Evolutionary conservation across 106 monocot species (phyloP).

Genomic region (Platanthera guangdongensis): DNA sequence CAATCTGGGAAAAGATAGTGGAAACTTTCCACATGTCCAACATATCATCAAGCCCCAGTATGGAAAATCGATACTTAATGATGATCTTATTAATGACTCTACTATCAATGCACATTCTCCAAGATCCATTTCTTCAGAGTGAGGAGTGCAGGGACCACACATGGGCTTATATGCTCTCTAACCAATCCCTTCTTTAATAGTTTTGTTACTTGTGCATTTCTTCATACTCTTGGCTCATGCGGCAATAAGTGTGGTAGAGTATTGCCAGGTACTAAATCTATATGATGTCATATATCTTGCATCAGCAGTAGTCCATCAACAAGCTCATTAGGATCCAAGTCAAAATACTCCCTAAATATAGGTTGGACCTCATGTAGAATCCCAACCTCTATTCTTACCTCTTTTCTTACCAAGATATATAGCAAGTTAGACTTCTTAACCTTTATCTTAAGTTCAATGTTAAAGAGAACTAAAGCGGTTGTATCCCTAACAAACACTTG

Average conservation of each 20-base stretch:
- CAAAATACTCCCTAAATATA: no score
- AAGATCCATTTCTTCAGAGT: neutral
- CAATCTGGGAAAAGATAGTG: neutral
- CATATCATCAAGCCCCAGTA: neutral
- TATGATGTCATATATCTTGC: neutral
- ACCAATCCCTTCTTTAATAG: neutral
- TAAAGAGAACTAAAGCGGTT: no score
- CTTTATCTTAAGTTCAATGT: no score
- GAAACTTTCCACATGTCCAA: neutral
- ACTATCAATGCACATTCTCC: neutral
- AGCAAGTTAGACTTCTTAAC: no score
- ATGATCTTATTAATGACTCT: neutral
- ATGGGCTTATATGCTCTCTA: neutral
- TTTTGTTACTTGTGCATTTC: neutral
- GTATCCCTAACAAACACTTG: no score
- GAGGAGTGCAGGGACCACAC: neutral
- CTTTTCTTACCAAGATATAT: no score
- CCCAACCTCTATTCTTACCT: no score
- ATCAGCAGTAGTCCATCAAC: neutral
- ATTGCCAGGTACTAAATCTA: neutral
- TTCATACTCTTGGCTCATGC: neutral
- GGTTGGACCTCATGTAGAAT: no score
- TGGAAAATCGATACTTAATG: neutral
- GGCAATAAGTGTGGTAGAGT: neutral
- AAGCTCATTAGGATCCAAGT: neutral